Evolutionary conservation across 176 grass and related monocot species (phyloP).

Genomic region (Aegilops speltoides): DNA sequence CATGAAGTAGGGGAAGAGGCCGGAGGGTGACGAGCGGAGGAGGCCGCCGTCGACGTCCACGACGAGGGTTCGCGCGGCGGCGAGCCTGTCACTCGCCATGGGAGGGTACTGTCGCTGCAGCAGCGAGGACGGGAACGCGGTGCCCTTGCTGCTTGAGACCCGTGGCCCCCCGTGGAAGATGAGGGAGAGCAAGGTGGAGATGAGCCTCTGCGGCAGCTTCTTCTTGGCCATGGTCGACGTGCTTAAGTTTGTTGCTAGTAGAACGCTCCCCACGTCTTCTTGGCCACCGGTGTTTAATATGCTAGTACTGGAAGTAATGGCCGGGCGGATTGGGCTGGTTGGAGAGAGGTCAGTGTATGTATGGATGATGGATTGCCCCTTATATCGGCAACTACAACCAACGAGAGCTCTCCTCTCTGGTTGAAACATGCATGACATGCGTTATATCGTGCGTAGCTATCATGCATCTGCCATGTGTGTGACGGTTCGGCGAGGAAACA

Average conservation of each 20-base stretch:
- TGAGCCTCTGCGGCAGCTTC: constrained; percentile 31
- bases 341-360: constrained; percentile 18
- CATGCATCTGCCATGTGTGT: background rate
- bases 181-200: constrained; percentile 33
- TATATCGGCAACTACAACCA: background rate
- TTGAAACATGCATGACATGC: background rate
- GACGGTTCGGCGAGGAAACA: background rate
- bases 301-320: background rate
- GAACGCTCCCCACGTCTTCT: background rate
- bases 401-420: background rate
- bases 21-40: background rate
- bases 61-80: background rate
- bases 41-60: constrained; percentile 51
- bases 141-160: background rate
- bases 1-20: constrained; percentile 87
- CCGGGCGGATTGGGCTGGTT: background rate
- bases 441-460: background rate
- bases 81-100: background rate
- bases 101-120: background rate
- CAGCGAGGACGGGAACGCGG: background rate
- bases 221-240: constrained; percentile 31
- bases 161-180: constrained; percentile 13
- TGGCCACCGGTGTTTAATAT: background rate
- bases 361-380: constrained; percentile 12
- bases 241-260: background rate